Base-by-base conservation (phyloP, 805 yeast species). In the Sugiyamaella marilandica region DNA sequence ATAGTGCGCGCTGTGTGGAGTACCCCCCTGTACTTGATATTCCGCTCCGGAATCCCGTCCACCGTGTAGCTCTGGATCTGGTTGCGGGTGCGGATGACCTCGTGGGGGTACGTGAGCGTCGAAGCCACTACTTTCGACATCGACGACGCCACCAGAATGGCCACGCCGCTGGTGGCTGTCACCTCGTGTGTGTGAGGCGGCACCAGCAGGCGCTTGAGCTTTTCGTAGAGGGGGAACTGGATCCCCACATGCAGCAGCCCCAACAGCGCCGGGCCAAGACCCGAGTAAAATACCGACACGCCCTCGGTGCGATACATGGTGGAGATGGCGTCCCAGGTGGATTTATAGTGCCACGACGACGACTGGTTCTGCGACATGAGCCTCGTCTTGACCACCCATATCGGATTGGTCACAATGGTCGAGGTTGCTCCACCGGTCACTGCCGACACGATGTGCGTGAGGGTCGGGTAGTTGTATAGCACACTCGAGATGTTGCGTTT, bases 321-420 rank as follows among this genome's bases (percentile, higher is more conserved):
- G 35, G 66, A 70, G 63, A 91, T 86, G 1, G 98, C 97, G 67
- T 92, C 92, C 37, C 84, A 50, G 0, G 97, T 87, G 13, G 95
- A 90, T 16, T 70, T 78, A 66, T 94, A 90, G 64, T 79, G 67
- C 69, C 71, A 69, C 14, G 68, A 50, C 5, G 73, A 61, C 10
- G 71, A 60, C 53, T 56, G 50, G 47, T 59, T 61, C 62, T 68
- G 75, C 1, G 91, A 74, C 98, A 94, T 94, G 49, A 94, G 72
- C 63, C 99, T 74, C 1, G 99, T 94, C 67, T 94, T 94, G 31
- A 94, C 91, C 44, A 94, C 98, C 99, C 99, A 94, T 11, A 92
- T 87, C 10, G 99, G 99, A 67, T 94, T 94, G 0, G 96, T 92
- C 8, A 83, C 68, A 10, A 88, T 74, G 0, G 98, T 86, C 1